phyloP scores from a whole-genome alignment of 495 filamentous ascomycete species.

The Daldinia vernicosa region DNA sequence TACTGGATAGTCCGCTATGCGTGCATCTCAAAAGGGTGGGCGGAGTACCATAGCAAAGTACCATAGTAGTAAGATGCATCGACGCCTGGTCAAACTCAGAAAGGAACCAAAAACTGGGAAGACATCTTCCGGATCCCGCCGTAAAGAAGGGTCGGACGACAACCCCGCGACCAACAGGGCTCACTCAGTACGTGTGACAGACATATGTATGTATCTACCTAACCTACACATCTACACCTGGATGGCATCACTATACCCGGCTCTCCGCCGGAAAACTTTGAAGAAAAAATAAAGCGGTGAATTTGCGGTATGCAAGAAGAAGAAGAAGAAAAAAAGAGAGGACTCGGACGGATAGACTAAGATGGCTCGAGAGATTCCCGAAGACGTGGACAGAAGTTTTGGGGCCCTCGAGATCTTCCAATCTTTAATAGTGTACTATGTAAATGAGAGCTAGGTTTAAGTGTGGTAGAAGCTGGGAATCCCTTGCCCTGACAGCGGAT shows the following conservation, averaged over 20 bases:
- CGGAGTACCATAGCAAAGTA: slow-evolving; percentile 2
- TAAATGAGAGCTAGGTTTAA: slow-evolving; percentile 17
- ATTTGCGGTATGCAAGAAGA: neutral
- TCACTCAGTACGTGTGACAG: slow-evolving; percentile 17
- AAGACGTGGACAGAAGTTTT: slow-evolving; percentile 20
- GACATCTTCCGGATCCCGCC: slow-evolving; percentile 30
- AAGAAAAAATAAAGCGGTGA: neutral
- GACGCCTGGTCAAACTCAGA: slow-evolving; percentile 15
- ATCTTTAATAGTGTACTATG: too few species aligned
- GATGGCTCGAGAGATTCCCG: slow-evolving; percentile 7
- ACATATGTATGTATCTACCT: neutral
- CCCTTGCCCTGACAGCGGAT: slow-evolving; percentile 37
- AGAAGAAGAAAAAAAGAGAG: neutral
- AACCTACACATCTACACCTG: slow-evolving; percentile 1
- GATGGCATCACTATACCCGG: neutral
- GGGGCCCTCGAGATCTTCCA: slow-evolving; percentile 31
- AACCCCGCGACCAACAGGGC: slow-evolving; percentile 29
- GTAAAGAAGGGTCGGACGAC: slow-evolving; percentile 28
- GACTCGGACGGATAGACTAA: neutral
- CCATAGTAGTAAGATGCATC: slow-evolving; percentile 19
- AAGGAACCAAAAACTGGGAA: slow-evolving; percentile 29
- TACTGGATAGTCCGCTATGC: neutral
- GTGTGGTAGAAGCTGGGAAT: slow-evolving; percentile 19
- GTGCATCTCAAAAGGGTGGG: slow-evolving; percentile 21
- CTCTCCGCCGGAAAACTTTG: neutral